Conservation (phyloP, 768 basidiomycete species). For the Pleurotus pulmonarius region DNA sequence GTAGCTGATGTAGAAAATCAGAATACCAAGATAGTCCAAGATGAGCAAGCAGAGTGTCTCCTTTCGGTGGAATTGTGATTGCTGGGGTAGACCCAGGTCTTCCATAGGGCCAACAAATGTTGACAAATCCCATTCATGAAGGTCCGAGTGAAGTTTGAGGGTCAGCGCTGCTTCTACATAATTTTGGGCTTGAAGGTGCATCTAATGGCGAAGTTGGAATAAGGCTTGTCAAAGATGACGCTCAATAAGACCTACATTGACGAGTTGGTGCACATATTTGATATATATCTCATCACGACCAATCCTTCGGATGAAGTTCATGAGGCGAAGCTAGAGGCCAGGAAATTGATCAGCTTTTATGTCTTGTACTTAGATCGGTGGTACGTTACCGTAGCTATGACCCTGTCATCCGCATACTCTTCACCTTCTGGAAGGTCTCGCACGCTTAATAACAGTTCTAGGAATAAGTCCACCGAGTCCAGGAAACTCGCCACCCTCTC, state of each 20-base stretch:
- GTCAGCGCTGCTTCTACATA: constrained; percentile 92
- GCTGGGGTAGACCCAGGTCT: constrained; percentile 84
- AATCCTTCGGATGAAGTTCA: constrained; percentile 92
- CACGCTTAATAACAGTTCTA: constrained; percentile 84
- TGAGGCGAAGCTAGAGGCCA: constrained; percentile 63
- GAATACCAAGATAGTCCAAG: constrained; percentile 86
- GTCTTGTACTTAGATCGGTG: constrained; percentile 1
- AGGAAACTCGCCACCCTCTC: constrained; percentile 79
- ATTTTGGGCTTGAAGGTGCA: constrained; percentile 86
- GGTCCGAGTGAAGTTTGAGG: constrained; percentile 88
- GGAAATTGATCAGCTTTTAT: neutral
- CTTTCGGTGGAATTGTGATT: constrained; percentile 91
- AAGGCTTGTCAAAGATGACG: neutral
- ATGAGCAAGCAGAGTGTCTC: constrained; percentile 90
- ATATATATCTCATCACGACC: constrained; percentile 93
- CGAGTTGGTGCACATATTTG: constrained; percentile 93
- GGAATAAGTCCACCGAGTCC: constrained; percentile 87
- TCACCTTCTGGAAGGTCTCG: constrained; percentile 89
- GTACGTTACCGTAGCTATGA: constrained; percentile 76
- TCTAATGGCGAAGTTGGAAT: constrained; percentile 39
- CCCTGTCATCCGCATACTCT: constrained; percentile 92
- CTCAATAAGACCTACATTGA: constrained; percentile 57
- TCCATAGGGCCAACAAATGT: constrained; percentile 84
- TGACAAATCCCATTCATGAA: constrained; percentile 87
- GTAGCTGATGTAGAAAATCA: neutral